These are phyloP conservation scores for Sclerotinia glacialis DNA, from an alignment of 2,329 filamentous ascomycete genomes.

Conservation along the genomic window DNA sequence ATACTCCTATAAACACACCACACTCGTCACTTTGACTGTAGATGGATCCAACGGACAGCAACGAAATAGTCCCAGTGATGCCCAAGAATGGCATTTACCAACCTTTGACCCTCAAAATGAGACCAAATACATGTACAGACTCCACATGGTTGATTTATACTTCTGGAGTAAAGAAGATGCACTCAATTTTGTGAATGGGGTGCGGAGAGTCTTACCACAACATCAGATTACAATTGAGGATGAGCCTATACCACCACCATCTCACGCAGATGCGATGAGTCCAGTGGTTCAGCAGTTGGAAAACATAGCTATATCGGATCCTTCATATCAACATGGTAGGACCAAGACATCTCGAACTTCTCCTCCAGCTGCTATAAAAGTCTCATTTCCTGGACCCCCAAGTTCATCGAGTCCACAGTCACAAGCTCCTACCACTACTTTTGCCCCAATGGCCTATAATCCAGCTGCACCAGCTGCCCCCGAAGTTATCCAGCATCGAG, in stretches of 20 bases:
- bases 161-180: conserved; percentile 76
- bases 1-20: conserved; percentile 74
- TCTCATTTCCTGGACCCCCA: conserved; percentile 36
- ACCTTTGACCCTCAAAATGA: conserved; percentile 70
- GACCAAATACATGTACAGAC: conserved; percentile 74
- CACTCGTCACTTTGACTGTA: conserved; percentile 65
- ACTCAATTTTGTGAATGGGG: conserved; percentile 64
- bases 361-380: conserved; percentile 20
- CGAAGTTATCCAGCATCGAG: conserved; percentile 67
- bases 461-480: conserved; percentile 74
- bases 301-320: conserved; percentile 63
- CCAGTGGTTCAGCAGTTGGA: conserved; percentile 73
- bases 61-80: conserved; percentile 38
- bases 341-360: conserved; percentile 35
- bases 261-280: conserved; percentile 54
- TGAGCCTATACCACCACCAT: conserved; percentile 55
- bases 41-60: conserved; percentile 43
- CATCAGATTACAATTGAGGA: conserved; percentile 62
- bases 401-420: conserved; percentile 40
- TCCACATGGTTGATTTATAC: conserved; percentile 74
- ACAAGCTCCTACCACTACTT: conserved; percentile 42
- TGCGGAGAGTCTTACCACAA: conserved; percentile 62
- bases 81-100: conserved; percentile 71
- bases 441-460: conserved; percentile 68
- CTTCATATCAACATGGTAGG: conserved; percentile 45